Percentiles rank a stretch among this genome's conserved stretches.
phyloP scores from a whole-genome alignment of 1,284 basidiomycete species.

The Ceratobasidium sp. region DNA sequence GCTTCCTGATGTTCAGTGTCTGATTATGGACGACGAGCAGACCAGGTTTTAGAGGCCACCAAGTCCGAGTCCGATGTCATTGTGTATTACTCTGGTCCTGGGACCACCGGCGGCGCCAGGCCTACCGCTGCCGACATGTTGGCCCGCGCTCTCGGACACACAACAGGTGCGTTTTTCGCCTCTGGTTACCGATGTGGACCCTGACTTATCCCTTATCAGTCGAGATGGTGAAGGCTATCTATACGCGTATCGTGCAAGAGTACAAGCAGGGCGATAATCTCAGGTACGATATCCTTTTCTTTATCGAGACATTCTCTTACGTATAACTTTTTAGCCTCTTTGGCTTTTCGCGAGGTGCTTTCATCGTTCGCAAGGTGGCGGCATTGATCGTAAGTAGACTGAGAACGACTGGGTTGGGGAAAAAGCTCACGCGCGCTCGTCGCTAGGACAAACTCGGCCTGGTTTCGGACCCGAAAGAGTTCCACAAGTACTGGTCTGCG shows the following conservation, averaged over 20 bases:
- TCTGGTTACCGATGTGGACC: not conserved
- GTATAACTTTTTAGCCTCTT: conserved; percentile 38
- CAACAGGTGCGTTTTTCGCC: not conserved
- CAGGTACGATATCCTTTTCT: not conserved
- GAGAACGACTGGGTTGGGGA: not conserved
- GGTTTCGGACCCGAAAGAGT: not conserved
- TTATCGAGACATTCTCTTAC: no score
- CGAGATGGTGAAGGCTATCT: conserved; percentile 13
- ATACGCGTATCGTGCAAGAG: conserved; percentile 2
- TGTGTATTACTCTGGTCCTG: conserved; percentile 6
- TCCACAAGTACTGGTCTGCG: conserved; percentile 21
- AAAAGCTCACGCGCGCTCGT: not conserved
- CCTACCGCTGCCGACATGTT: not conserved
- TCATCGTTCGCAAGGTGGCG: conserved; percentile 47
- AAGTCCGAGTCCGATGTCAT: conserved; percentile 3
- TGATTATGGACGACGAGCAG: not conserved
- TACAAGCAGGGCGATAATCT: conserved; percentile 15
- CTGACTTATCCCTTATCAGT: not conserved
- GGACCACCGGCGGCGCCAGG: not conserved
- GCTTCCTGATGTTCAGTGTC: not conserved
- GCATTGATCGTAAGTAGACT: conserved; percentile 40
- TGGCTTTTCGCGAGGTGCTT: conserved; percentile 45
- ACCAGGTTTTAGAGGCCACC: not conserved
- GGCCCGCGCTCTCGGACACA: conserved; percentile 4
- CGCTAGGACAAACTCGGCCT: conserved; percentile 22